Percentiles rank a stretch among this genome's conserved stretches.
Conservation (phyloP, 192 early-diverging fungal species). For the Backusella parvicylindrica region DNA sequence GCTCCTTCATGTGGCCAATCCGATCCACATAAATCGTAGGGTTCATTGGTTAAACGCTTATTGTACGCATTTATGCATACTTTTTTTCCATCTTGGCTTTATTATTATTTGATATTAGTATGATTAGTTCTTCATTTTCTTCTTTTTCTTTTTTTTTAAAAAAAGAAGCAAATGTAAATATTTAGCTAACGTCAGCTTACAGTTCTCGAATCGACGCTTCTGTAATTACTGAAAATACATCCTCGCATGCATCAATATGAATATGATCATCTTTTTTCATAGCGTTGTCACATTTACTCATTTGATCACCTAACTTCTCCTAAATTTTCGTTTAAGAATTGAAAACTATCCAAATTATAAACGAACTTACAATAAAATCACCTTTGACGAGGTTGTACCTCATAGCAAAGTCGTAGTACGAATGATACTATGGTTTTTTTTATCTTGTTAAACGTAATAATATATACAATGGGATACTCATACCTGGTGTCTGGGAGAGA, state of each 20-base stretch:
- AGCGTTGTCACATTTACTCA: slow-evolving; percentile 31
- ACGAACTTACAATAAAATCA: slow-evolving; percentile 24
- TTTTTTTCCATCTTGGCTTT: slow-evolving; percentile 11
- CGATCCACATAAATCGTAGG: slow-evolving; percentile 46
- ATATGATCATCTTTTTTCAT: slow-evolving; percentile 27
- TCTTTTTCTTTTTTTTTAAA: too few relatives aligned
- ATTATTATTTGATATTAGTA: slow-evolving; percentile 1
- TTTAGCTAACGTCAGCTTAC: background rate
- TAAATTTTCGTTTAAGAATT: background rate
- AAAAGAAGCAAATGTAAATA: background rate
- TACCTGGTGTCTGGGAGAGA: slow-evolving; percentile 57
- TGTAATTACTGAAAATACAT: slow-evolving; percentile 25
- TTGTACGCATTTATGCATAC: slow-evolving; percentile 58
- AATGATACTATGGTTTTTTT: slow-evolving; percentile 36
- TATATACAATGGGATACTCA: background rate
- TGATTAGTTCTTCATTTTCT: too few relatives aligned
- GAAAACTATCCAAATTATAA: background rate
- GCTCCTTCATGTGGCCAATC: slow-evolving; percentile 54
- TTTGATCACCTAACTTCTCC: background rate
- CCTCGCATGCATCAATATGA: slow-evolving; percentile 37
- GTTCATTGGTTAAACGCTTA: slow-evolving; percentile 42
- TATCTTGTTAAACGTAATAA: background rate
- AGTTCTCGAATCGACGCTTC: background rate
- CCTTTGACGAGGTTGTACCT: slow-evolving; percentile 24
- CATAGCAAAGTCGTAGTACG: slow-evolving; percentile 37